Base-by-base conservation (phyloP, 495 filamentous ascomycete genomes). In the Astrothelium subdiscretum region DNA sequence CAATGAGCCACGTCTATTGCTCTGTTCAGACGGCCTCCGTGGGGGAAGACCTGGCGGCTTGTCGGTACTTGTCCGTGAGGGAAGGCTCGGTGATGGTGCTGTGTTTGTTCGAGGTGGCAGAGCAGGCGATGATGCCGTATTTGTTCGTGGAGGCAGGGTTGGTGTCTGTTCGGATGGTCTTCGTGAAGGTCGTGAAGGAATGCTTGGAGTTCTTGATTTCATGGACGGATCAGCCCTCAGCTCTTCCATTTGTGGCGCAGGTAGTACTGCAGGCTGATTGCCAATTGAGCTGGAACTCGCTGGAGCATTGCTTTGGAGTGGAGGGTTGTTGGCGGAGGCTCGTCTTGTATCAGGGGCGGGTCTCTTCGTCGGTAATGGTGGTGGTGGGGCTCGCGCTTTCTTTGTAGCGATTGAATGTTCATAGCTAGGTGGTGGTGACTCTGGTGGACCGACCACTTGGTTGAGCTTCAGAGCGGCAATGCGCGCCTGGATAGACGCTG, bases 391-490 rank as follows among this genome's bases (percentile, higher is more conserved):
- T 32, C 66, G 70, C 35, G 68, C 57, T 35, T 72, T 58, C 48
- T 67, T 69, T 26, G 57, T 26, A 13, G 59, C 31, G 15, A 59
- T 62, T 2, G 67, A 59, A 59, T 71, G 66, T 13, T 68, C 67
- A 59, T 68, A 72, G 60, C 32, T 68, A 62, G 66, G 71, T 59
- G 66, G 69, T 48, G 72, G 67, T 32, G 63, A 66, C 54, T 67
- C 63, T 13, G 74, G 70, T 20, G 69, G 69, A 22, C 75, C 73
- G 31, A 80, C 79, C 51, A 83, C 72, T 63, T 87, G 78, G 38
- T 79, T 75, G 59, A 81, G 75, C 64, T 85, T 85, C 51, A 87
- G 70, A 26, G 80, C 76, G 51, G 81, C 81, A 62, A 87, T 85
- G 57, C 84, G 81, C 57, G 79, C 73, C 67, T 80, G 77, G 60